Percentiles rank a stretch among this genome's conserved stretches.
Conservation (phyloP, 352 stramenopile species). For the Globisporangium heterothallicum region DNA sequence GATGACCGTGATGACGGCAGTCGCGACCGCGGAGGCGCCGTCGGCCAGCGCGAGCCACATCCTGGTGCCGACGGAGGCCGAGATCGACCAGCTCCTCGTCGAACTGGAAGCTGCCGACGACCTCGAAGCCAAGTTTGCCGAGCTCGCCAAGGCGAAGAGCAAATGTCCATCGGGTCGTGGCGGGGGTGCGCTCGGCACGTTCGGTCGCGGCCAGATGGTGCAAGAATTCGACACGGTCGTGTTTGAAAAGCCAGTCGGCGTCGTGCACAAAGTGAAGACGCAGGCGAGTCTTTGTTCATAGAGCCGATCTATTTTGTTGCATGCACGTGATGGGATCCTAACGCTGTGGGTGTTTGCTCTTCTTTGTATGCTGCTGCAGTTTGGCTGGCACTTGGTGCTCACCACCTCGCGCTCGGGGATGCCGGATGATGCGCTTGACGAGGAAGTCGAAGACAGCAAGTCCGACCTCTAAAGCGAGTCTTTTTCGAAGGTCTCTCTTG, state of each 20-base stretch:
- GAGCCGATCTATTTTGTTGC: background rate
- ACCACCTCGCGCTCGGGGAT: slow-evolving; percentile 58
- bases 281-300: slow-evolving; percentile 37
- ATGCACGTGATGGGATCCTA: background rate
- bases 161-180: slow-evolving; percentile 63
- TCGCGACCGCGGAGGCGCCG: slow-evolving; percentile 18
- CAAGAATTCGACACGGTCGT: slow-evolving; percentile 73
- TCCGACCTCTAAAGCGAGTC: background rate
- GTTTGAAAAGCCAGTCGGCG: slow-evolving; percentile 56
- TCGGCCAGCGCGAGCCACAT: slow-evolving; percentile 75
- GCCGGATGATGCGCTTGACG: slow-evolving; percentile 15
- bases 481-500: no score
- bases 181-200: slow-evolving; percentile 60
- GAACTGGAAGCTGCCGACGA: slow-evolving; percentile 43
- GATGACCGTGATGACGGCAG: slow-evolving; percentile 24
- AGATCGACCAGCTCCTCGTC: slow-evolving; percentile 45
- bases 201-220: slow-evolving; percentile 71
- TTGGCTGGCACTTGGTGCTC: slow-evolving; percentile 80
- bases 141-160: slow-evolving; percentile 56
- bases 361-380: slow-evolving; percentile 22
- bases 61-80: slow-evolving; percentile 53
- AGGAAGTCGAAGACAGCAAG: slow-evolving; percentile 1
- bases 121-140: slow-evolving; percentile 39
- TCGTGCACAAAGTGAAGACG: slow-evolving; percentile 74
- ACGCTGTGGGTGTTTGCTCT: background rate